These are phyloP conservation scores for Colletotrichum caudatum DNA, from an alignment of 2,329 filamentous ascomycete genomes.

Conservation along the genomic window DNA sequence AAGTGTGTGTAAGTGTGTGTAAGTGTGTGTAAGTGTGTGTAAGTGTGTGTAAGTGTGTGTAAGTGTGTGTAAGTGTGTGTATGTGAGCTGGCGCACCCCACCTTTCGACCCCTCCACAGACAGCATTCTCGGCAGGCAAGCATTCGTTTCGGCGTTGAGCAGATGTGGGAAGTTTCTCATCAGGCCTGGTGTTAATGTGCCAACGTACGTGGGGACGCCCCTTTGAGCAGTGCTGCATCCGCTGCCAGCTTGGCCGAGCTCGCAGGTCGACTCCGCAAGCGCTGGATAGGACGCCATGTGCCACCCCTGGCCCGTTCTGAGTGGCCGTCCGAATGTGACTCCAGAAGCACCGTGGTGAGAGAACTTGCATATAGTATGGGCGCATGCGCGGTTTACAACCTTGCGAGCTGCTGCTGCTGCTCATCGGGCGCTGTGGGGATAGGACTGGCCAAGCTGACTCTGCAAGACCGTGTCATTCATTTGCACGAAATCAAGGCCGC, in stretches of 20 bases:
- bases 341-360: slow-evolving; percentile 16
- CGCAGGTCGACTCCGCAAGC: slow-evolving; percentile 8
- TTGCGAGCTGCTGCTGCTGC: slow-evolving; percentile 7
- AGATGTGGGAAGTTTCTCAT: slow-evolving; percentile 8
- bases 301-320: slow-evolving; percentile 16
- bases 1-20: too few relatives aligned
- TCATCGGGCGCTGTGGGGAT: slow-evolving; percentile 13
- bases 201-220: slow-evolving; percentile 1
- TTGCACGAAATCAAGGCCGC: background rate
- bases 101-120: slow-evolving; percentile 20
- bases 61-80: background rate
- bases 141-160: slow-evolving; percentile 1
- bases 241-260: background rate
- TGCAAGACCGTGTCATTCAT: background rate
- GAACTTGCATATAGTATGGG: slow-evolving; percentile 33
- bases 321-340: slow-evolving; percentile 28
- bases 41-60: background rate
- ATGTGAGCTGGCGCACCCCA: slow-evolving; percentile 28
- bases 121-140: slow-evolving; percentile 1
- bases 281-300: slow-evolving; percentile 23
- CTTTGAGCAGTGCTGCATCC: background rate
- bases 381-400: slow-evolving; percentile 35
- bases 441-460: slow-evolving; percentile 17
- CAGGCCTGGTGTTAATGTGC: background rate
- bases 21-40: background rate